Conservation (phyloP, 1,284 basidiomycete genomes). For the Ceraceosorus guamensis region DNA sequence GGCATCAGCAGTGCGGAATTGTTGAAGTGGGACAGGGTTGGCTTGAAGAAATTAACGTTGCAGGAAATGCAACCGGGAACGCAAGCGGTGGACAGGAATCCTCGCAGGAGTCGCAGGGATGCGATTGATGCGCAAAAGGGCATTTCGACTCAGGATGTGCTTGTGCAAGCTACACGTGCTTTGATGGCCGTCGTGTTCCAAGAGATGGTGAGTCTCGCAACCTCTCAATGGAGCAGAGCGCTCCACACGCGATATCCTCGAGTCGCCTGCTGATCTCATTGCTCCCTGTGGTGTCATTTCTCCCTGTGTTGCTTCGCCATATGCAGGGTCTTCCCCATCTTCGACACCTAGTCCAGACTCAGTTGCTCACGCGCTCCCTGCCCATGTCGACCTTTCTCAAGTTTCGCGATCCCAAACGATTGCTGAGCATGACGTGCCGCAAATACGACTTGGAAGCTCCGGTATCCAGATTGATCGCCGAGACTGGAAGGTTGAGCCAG, state of each 20-base stretch:
- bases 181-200: slow-evolving; percentile 56
- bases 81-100: too few species aligned
- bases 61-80: too few species aligned
- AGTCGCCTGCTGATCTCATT: slow-evolving; percentile 2
- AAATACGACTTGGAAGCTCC: slow-evolving; percentile 42
- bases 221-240: not conserved
- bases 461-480: slow-evolving; percentile 66
- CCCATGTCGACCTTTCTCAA: slow-evolving; percentile 72
- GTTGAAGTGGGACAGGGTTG: slow-evolving; percentile 31
- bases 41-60: too few species aligned
- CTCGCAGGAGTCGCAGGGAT: too few species aligned
- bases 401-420: slow-evolving; percentile 55
- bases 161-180: slow-evolving; percentile 51
- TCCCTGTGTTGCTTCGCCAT: not conserved
- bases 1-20: slow-evolving; percentile 40
- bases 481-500: slow-evolving; percentile 80
- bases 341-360: slow-evolving; percentile 25
- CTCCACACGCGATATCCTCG: not conserved
- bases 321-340: slow-evolving; percentile 15
- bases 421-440: slow-evolving; percentile 44
- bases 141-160: slow-evolving; percentile 30
- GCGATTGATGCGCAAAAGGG: slow-evolving; percentile 1
- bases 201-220: slow-evolving; percentile 50
- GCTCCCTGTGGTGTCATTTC: not conserved
- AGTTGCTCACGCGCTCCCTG: slow-evolving; percentile 48